These are phyloP conservation scores for Nematocida displodere DNA, from an alignment of 371 early-diverging fungal genomes.

Conservation along the genomic window DNA sequence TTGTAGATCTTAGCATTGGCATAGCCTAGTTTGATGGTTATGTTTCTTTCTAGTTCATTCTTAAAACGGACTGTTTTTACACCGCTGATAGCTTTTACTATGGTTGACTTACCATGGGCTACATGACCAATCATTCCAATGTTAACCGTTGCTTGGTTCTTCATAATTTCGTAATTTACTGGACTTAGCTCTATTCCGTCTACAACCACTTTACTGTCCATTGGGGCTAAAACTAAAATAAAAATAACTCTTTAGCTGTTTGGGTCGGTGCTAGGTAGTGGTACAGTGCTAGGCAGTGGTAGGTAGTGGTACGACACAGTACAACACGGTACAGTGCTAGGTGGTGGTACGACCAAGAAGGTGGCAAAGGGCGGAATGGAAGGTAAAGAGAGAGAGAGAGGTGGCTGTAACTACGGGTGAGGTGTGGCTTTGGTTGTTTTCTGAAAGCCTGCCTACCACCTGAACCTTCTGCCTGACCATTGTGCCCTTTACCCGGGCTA, in stretches of 20 bases:
- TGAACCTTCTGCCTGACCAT: background rate
- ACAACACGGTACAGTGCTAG: background rate
- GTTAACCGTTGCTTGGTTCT: constrained; percentile 78
- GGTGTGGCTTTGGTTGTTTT: background rate
- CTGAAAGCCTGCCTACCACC: background rate
- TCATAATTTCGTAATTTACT: constrained; percentile 46
- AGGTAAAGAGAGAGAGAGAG: constrained; percentile 25
- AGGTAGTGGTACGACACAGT: too few relatives aligned
- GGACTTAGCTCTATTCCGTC: constrained; percentile 48
- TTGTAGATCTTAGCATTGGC: constrained; percentile 90
- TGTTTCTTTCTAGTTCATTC: constrained; percentile 96
- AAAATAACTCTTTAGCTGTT: too few relatives aligned
- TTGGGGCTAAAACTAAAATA: background rate
- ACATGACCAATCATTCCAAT: constrained; percentile 99
- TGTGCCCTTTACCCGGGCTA: background rate
- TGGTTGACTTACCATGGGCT: constrained; percentile 99
- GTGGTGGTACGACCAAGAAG: too few relatives aligned
- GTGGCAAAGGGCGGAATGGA: background rate
- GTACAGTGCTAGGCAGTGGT: too few relatives aligned
- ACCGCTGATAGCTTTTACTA: constrained; percentile 96
- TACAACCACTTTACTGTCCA: constrained; percentile 17
- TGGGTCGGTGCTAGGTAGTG: too few relatives aligned
- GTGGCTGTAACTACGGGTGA: background rate
- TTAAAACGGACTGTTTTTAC: constrained; percentile 97
- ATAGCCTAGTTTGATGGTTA: constrained; percentile 99